A percentile compares a stretch with the other conserved stretches of the same genome.
Evolutionary conservation across 106 monocot genomes (phyloP).

Genomic region (Gastrodia elata): DNA sequence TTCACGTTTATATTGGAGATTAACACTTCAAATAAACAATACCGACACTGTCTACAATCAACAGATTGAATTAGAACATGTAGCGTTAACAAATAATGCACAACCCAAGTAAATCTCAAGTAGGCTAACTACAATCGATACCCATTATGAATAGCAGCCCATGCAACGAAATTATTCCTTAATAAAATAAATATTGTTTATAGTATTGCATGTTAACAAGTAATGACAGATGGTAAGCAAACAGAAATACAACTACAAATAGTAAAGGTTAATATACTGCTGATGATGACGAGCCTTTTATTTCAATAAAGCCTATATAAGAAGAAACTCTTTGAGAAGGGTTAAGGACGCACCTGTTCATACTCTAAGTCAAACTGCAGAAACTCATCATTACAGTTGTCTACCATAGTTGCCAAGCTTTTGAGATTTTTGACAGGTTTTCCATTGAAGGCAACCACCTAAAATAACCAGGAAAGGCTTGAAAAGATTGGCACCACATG

Average conservation of each 20-base stretch:
- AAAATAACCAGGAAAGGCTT: not conserved
- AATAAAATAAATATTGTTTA: not conserved
- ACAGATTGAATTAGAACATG: not conserved
- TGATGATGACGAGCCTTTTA: not conserved
- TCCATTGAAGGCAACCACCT: constrained; percentile 80
- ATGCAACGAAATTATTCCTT: not conserved
- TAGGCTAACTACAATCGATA: not conserved
- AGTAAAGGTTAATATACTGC: not conserved
- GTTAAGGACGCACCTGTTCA: constrained; percentile 55
- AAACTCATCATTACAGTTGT: constrained; percentile 76
- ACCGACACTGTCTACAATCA: not conserved
- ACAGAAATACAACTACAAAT: constrained; percentile 1
- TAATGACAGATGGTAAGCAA: not conserved
- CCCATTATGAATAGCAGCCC: not conserved
- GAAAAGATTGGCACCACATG: not conserved
- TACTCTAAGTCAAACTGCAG: constrained; percentile 93
- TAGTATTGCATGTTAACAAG: not conserved
- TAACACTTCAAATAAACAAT: not conserved
- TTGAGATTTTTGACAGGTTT: constrained; percentile 94
- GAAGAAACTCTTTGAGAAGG: not conserved
- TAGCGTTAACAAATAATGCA: not conserved
- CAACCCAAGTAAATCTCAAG: not conserved
- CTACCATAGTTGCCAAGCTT: constrained; percentile 77
- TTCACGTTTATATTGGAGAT: not conserved
- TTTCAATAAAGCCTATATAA: not conserved